phyloP scores from a whole-genome alignment of 108 stramenopile species.

The Stephanodiscus triporus region DNA sequence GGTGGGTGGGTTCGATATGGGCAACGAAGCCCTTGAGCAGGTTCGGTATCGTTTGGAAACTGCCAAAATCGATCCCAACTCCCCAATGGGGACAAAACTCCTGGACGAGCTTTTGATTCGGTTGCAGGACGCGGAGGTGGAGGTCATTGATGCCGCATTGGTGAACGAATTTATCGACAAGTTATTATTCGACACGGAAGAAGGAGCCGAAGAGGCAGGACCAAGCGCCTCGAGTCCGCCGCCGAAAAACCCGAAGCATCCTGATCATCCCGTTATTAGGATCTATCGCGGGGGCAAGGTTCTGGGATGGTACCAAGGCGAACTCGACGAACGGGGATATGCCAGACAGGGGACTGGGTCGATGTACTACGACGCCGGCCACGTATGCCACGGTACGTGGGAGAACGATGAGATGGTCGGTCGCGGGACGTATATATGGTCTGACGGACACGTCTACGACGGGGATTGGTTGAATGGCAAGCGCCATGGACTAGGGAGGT shows the following conservation, averaged over 20 bases:
- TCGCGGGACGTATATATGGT: slow-evolving; percentile 35
- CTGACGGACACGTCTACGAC: slow-evolving; percentile 44
- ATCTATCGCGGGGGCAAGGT: slow-evolving; percentile 38
- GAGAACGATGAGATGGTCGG: slow-evolving; percentile 46
- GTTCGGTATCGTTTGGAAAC: slow-evolving; percentile 39
- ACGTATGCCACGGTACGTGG: slow-evolving; percentile 36
- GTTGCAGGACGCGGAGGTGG: slow-evolving; percentile 16
- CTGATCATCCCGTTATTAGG: slow-evolving; percentile 5
- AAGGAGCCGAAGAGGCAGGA: slow-evolving; percentile 2
- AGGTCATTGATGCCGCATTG: slow-evolving; percentile 13
- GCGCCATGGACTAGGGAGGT: slow-evolving; percentile 42
- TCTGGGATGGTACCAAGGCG: slow-evolving; percentile 44
- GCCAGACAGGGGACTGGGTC: slow-evolving; percentile 28
- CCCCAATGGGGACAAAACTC: slow-evolving; percentile 31
- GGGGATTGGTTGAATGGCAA: slow-evolving; percentile 40
- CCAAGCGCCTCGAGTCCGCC: neutral
- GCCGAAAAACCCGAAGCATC: slow-evolving; percentile 13
- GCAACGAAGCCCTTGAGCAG: slow-evolving; percentile 42
- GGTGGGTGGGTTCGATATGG: slow-evolving; percentile 26
- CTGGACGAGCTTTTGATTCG: slow-evolving; percentile 40
- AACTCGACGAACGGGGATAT: slow-evolving; percentile 31
- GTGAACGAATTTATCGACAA: slow-evolving; percentile 40
- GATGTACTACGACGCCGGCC: slow-evolving; percentile 52
- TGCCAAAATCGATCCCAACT: slow-evolving; percentile 42
- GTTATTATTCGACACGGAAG: slow-evolving; percentile 10